These are phyloP conservation scores for Eutypa lata DNA, from an alignment of 2,329 filamentous ascomycete species.

Conservation along the genomic window DNA sequence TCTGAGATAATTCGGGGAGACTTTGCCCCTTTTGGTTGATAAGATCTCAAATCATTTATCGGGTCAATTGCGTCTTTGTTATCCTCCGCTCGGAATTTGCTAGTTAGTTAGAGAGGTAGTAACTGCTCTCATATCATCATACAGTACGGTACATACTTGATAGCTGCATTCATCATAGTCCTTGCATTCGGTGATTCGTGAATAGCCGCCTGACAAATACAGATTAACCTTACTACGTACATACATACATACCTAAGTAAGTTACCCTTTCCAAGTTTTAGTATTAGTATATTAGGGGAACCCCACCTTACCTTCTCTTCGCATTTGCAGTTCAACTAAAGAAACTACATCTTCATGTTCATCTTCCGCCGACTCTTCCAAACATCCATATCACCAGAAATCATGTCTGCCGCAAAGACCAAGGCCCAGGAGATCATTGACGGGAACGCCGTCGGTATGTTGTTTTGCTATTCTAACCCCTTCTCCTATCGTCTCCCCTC, in stretches of 20 bases:
- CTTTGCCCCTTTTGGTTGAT: not conserved
- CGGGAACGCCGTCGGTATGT: constrained; percentile 78
- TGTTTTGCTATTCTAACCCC: too few species aligned
- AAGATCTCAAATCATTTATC: not conserved
- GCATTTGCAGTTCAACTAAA: not conserved
- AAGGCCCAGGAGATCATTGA: constrained; percentile 87
- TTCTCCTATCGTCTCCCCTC: not conserved
- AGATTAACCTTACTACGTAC: too few species aligned
- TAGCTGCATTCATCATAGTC: not conserved
- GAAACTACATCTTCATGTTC: constrained; percentile 47
- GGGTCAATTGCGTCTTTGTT: not conserved
- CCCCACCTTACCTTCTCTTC: not conserved
- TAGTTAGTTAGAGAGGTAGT: too few species aligned
- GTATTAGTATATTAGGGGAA: constrained; percentile 9
- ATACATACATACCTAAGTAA: too few species aligned
- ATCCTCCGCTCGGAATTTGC: not conserved
- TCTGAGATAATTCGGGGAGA: too few species aligned
- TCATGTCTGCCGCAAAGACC: constrained; percentile 77
- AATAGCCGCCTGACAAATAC: too few species aligned
- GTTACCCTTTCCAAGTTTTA: too few species aligned
- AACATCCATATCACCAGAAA: constrained; percentile 55
- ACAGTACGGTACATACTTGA: not conserved
- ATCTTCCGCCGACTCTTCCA: constrained; percentile 70
- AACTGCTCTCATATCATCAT: too few species aligned
- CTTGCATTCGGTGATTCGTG: too few species aligned